A percentile compares a stretch with the other conserved stretches of the same genome.
phyloP scores from a whole-genome alignment of 2,329 filamentous ascomycete species.

The Botrytis sinoallii region DNA sequence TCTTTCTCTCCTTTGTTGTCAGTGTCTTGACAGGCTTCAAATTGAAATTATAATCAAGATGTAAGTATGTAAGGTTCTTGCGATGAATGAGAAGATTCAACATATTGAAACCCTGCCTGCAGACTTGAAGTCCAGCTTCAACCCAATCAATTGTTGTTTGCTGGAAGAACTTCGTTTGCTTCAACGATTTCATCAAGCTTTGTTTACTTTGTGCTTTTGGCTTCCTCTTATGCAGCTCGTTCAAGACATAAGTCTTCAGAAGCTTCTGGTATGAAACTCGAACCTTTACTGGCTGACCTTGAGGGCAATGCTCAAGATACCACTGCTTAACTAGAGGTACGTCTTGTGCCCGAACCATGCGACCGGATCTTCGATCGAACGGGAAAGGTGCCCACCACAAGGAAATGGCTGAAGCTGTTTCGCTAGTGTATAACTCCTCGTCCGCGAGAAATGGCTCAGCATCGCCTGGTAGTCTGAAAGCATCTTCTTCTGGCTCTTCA shows the following conservation, averaged over 20 bases:
- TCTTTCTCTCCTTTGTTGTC: constrained; percentile 98
- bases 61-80: constrained; percentile 96
- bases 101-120: constrained; percentile 99
- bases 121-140: constrained; percentile 96
- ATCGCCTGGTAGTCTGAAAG: constrained; percentile 76
- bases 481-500: constrained; percentile 67
- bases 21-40: constrained; percentile 97
- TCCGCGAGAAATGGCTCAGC: constrained; percentile 87
- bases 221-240: constrained; percentile 93
- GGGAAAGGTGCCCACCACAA: constrained; percentile 98
- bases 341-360: constrained; percentile 95
- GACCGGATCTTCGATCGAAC: constrained; percentile 88
- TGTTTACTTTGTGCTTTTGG: constrained; percentile 96
- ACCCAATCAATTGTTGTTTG: constrained; percentile 99
- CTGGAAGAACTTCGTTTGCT: constrained; percentile 98
- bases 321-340: constrained; percentile 96
- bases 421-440: constrained; percentile 82
- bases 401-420: constrained; percentile 87
- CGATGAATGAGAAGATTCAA: constrained; percentile 94
- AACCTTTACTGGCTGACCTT: constrained; percentile 91
- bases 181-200: constrained; percentile 81
- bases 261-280: constrained; percentile 98
- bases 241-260: constrained; percentile 91
- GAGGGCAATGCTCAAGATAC: constrained; percentile 94
- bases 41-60: constrained; percentile 99